Percentiles rank a stretch among this genome's conserved stretches.
Evolutionary conservation across 1,139 yeast genomes (phyloP).

Genomic region (Spathaspora sp.): DNA sequence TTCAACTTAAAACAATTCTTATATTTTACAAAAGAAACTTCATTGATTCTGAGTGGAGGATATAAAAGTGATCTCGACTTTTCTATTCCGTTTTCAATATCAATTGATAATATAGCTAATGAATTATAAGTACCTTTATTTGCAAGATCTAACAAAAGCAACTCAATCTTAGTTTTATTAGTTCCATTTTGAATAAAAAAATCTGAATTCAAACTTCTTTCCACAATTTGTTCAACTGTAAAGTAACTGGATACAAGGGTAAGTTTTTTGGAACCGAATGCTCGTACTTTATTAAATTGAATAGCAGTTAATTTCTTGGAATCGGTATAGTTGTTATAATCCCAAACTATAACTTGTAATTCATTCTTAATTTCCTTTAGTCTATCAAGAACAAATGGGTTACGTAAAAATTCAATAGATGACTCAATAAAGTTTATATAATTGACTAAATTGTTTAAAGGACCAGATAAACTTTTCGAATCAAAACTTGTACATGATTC

Average conservation of each 20-base stretch:
- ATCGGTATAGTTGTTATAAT: conserved; percentile 17
- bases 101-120: conserved; percentile 36
- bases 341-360: conserved; percentile 21
- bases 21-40: conserved; percentile 24
- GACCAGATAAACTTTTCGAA: conserved; percentile 25
- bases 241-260: conserved; percentile 39
- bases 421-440: conserved; percentile 32
- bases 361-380: conserved; percentile 19
- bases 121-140: conserved; percentile 29
- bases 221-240: conserved; percentile 35
- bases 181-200: conserved; percentile 4
- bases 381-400: conserved; percentile 42
- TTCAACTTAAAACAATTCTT: conserved; percentile 23
- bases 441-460: conserved; percentile 32
- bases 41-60: conserved; percentile 44
- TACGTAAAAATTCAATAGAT: conserved; percentile 26
- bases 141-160: conserved; percentile 31
- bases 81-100: conserved; percentile 9
- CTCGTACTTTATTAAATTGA: conserved; percentile 34
- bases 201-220: conserved; percentile 24
- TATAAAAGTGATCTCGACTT: conserved; percentile 31
- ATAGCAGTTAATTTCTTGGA: conserved; percentile 31
- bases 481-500: conserved; percentile 18
- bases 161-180: conserved; percentile 24
- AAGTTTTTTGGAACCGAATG: conserved; percentile 20